Base-by-base conservation (phyloP, 106 monocot species). In the Gastrodia elata region DNA sequence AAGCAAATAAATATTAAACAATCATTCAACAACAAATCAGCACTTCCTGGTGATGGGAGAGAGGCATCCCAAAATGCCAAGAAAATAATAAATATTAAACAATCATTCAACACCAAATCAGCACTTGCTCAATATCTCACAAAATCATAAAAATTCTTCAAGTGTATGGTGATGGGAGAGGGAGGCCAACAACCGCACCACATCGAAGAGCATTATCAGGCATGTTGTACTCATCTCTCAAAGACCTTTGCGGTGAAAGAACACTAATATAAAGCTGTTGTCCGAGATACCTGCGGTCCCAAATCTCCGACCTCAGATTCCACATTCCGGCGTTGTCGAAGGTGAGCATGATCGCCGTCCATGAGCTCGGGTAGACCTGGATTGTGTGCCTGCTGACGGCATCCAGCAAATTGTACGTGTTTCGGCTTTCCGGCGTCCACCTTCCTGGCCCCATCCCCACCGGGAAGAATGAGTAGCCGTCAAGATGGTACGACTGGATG, bases 391-490 rank as follows among this genome's bases (percentile, higher is more conserved):
- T 71, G 86, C 86, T 86, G 58, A 72, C 82, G 3, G 81, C 69
- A 39, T 85, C 85, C 10, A 85, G 79, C 15, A 79, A 56, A 68
- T 85, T 85, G 82, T 85, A 85, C 14, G 37, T 75, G 33, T 39
- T 71, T 38, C 85, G 40, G 18, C 69, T 73, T 42, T 71, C 72
- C 26, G 75, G 81, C 18, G 67, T 76, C 85, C 85, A 85, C 42
- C 33, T 82, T 20, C 85, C 85, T 10, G 82, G 82, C 0, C 85
- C 85, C 85, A 85, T 85, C 11, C 89, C 92, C 55, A 74, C 86
- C 7, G 89, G 71, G 82, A 89, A 92, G 89, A 92, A 92, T 57
- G 92, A 74, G 77, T 92, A 89, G 27, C 92, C 89, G 26, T 92
- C 64, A 16, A 92, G 76, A 73, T 92, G 92, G 76, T 84, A 89